Conservation (phyloP, 2,329 filamentous ascomycete species). For the Fusarium xyrophilum region DNA sequence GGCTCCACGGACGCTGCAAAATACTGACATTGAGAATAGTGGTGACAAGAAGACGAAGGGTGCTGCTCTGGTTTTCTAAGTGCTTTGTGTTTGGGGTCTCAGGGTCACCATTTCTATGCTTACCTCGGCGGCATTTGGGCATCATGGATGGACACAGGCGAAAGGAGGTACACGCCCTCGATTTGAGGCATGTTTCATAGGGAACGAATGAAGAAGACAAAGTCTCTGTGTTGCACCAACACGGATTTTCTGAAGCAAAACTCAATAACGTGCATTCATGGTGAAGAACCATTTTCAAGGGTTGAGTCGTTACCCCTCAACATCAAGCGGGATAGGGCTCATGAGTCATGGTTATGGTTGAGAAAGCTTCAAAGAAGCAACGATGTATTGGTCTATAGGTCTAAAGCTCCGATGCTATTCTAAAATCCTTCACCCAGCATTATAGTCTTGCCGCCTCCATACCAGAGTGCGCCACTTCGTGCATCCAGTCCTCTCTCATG, state of each 20-base stretch:
- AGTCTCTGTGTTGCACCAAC: conserved; percentile 40
- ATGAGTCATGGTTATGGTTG: conserved; percentile 2
- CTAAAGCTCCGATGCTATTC: conserved; percentile 16
- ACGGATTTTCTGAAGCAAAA: conserved; percentile 20
- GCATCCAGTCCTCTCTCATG: conserved; percentile 82
- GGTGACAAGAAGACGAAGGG: conserved; percentile 99
- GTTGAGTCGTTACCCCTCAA: conserved; percentile 11
- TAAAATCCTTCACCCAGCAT: conserved; percentile 67
- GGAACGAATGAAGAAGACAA: conserved; percentile 51
- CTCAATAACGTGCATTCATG: conserved; percentile 1
- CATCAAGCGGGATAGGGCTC: not conserved
- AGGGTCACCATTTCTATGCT: conserved; percentile 51
- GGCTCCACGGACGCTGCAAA: not conserved
- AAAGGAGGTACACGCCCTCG: conserved; percentile 56
- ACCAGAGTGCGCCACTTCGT: conserved; percentile 81
- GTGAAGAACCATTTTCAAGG: conserved; percentile 4
- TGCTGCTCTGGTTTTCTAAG: conserved; percentile 99
- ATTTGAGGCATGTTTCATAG: conserved; percentile 54
- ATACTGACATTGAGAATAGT: conserved; percentile 65
- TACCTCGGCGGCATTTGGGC: conserved; percentile 54
- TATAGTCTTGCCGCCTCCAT: conserved; percentile 80
- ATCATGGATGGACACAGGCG: conserved; percentile 60
- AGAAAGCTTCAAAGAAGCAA: conserved; percentile 11
- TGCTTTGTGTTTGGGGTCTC: conserved; percentile 56
- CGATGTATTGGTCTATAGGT: conserved; percentile 21